These are phyloP conservation scores for Oryza meyeriana DNA, from an alignment of 176 grass and related monocot genomes.

Conservation along the genomic window DNA sequence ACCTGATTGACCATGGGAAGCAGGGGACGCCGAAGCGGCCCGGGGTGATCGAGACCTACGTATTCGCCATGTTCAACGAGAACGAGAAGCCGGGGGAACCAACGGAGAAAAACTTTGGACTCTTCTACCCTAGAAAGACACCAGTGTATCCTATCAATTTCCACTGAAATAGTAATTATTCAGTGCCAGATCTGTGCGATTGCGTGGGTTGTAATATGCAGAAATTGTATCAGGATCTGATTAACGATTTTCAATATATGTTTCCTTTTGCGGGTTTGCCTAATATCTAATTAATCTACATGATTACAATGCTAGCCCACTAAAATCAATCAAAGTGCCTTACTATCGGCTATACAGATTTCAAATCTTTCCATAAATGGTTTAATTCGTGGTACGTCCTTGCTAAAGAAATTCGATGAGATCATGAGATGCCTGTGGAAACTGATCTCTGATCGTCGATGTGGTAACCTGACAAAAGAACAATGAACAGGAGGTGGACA, in stretches of 20 bases:
- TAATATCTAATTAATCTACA: too few species aligned
- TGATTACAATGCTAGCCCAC: too few species aligned
- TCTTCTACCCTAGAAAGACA: constrained; percentile 38
- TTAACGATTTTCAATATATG: too few species aligned
- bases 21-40: constrained; percentile 48
- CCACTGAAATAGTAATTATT: neutral
- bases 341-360: neutral
- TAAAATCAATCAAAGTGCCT: too few species aligned
- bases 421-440: neutral
- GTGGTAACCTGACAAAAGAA: neutral
- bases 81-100: constrained; percentile 38
- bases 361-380: neutral
- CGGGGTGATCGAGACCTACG: constrained; percentile 32
- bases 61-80: constrained; percentile 84
- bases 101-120: constrained; percentile 49
- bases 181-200: neutral
- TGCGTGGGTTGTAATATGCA: neutral
- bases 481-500: too few species aligned
- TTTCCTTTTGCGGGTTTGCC: too few species aligned
- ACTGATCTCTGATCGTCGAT: neutral
- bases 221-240: neutral
- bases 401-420: neutral
- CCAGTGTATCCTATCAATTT: constrained; percentile 38
- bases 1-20: constrained; percentile 38
- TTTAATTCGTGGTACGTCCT: neutral